Conservation (phyloP, 2,329 filamentous ascomycete species). For the Penicillium sp. region DNA sequence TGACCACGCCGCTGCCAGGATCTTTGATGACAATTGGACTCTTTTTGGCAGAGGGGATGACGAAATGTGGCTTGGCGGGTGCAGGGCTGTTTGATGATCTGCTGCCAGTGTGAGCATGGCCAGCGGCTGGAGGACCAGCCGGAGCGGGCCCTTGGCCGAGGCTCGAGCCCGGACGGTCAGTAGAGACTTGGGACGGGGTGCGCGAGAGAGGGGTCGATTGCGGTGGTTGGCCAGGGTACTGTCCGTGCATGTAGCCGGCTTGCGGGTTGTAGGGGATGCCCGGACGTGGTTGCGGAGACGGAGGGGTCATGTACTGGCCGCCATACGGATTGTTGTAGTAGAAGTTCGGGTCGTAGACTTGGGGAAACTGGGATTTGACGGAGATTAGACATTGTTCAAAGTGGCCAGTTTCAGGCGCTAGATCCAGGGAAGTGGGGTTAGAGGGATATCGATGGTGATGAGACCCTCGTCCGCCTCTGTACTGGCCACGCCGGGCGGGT, state of each 20-base stretch:
- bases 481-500: conserved; percentile 27
- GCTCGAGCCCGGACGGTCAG: conserved; percentile 59
- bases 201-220: conserved; percentile 71
- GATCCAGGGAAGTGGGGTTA: conserved; percentile 43
- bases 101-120: conserved; percentile 48
- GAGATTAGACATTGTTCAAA: conserved; percentile 68
- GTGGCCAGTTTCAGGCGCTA: conserved; percentile 63
- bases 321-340: conserved; percentile 42
- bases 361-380: conserved; percentile 51
- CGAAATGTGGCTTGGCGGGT: conserved; percentile 57
- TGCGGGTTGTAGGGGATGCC: conserved; percentile 48
- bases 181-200: conserved; percentile 70
- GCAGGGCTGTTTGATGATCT: conserved; percentile 53
- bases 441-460: background rate
- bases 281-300: conserved; percentile 44
- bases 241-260: conserved; percentile 46
- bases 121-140: conserved; percentile 47
- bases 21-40: conserved; percentile 80
- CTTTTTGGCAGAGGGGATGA: conserved; percentile 60
- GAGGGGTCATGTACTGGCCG: conserved; percentile 41
- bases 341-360: conserved; percentile 47
- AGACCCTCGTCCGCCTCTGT: conserved; percentile 8
- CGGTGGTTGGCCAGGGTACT: conserved; percentile 48
- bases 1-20: conserved; percentile 68
- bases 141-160: conserved; percentile 53